Percentiles rank a stretch among this genome's conserved stretches.
Conservation (phyloP, 2,329 filamentous ascomycete species). For the Xenosphaeropsis pyriputrescens region DNA sequence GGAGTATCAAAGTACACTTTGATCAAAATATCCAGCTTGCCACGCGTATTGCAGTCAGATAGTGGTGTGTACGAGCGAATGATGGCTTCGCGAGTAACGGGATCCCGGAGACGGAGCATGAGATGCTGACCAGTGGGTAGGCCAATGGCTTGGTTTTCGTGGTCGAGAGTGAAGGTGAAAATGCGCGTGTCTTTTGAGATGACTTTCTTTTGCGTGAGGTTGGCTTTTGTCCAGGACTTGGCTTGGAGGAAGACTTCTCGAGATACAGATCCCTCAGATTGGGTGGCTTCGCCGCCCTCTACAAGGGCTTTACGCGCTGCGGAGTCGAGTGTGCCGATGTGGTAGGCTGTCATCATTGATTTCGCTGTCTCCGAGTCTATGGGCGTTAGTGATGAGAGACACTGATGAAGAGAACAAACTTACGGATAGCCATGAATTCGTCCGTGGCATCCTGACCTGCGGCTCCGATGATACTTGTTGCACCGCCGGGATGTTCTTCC, state of each 20-base stretch:
- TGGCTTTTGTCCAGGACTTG: slow-evolving; percentile 58
- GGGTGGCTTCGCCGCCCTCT: slow-evolving; percentile 21
- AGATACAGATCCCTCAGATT: slow-evolving; percentile 23
- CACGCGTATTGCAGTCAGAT: slow-evolving; percentile 44
- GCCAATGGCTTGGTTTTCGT: slow-evolving; percentile 54
- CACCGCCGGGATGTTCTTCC: slow-evolving; percentile 72
- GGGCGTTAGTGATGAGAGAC: slow-evolving; percentile 1
- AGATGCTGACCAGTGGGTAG: slow-evolving; percentile 78
- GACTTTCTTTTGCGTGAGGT: slow-evolving; percentile 50
- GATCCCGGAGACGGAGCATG: slow-evolving; percentile 68
- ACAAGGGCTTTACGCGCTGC: slow-evolving; percentile 38
- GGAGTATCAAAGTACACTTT: slow-evolving; percentile 63
- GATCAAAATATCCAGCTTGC: slow-evolving; percentile 59
- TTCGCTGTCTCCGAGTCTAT: slow-evolving; percentile 85
- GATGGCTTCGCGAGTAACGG: slow-evolving; percentile 53
- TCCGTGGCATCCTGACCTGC: slow-evolving; percentile 75
- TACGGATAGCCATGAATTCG: slow-evolving; percentile 85
- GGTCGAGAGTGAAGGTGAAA: slow-evolving; percentile 68
- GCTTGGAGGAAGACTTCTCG: slow-evolving; percentile 55
- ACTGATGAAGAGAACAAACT: slow-evolving; percentile 21
- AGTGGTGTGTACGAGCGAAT: slow-evolving; percentile 82
- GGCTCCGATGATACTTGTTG: slow-evolving; percentile 67
- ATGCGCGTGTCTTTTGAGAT: slow-evolving; percentile 69
- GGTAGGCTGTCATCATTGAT: slow-evolving; percentile 74
- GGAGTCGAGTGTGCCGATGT: slow-evolving; percentile 64